Evolutionary conservation across 805 yeast genomes (phyloP).

Genomic region (Wickerhamiella vanderwaltii): DNA sequence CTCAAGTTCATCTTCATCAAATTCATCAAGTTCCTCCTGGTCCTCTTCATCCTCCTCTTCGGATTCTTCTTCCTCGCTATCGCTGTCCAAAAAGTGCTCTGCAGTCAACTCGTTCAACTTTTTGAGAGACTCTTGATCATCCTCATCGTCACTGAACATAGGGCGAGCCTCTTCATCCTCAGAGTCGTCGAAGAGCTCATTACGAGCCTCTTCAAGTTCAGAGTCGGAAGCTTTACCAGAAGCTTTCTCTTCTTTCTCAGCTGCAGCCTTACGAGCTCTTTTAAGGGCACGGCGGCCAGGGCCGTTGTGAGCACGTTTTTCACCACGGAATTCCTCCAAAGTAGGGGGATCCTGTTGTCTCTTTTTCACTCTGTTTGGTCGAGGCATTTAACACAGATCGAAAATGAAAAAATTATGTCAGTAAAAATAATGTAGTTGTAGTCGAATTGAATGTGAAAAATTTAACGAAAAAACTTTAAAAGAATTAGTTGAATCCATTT

Average conservation of each 20-base stretch:
- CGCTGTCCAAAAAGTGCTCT: slow-evolving; percentile 19
- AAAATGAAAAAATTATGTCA: slow-evolving; percentile 14
- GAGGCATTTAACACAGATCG: not conserved
- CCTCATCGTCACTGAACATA: slow-evolving; percentile 69
- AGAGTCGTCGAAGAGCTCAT: slow-evolving; percentile 44
- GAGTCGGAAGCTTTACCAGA: slow-evolving; percentile 31
- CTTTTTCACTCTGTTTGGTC: slow-evolving; percentile 91
- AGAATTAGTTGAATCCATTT: too few relatives aligned
- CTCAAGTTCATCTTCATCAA: slow-evolving; percentile 18
- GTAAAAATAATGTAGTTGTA: too few relatives aligned
- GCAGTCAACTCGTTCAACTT: slow-evolving; percentile 24
- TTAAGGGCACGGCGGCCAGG: slow-evolving; percentile 25
- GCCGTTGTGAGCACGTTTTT: slow-evolving; percentile 18
- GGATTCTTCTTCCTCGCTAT: slow-evolving; percentile 15
- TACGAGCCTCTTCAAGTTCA: slow-evolving; percentile 43
- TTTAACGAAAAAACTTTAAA: not conserved
- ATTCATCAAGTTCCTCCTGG: slow-evolving; percentile 15
- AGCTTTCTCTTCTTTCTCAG: slow-evolving; percentile 31
- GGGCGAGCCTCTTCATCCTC: slow-evolving; percentile 48
- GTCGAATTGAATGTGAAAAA: not conserved
- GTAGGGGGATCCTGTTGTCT: slow-evolving; percentile 91
- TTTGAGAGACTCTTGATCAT: slow-evolving; percentile 39
- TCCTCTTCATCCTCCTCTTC: slow-evolving; percentile 15
- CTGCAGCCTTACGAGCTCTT: slow-evolving; percentile 21
- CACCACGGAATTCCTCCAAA: slow-evolving; percentile 58